Evolutionary conservation across 257 asterid species (phyloP).

Genomic region (Solanum dulcamara): DNA sequence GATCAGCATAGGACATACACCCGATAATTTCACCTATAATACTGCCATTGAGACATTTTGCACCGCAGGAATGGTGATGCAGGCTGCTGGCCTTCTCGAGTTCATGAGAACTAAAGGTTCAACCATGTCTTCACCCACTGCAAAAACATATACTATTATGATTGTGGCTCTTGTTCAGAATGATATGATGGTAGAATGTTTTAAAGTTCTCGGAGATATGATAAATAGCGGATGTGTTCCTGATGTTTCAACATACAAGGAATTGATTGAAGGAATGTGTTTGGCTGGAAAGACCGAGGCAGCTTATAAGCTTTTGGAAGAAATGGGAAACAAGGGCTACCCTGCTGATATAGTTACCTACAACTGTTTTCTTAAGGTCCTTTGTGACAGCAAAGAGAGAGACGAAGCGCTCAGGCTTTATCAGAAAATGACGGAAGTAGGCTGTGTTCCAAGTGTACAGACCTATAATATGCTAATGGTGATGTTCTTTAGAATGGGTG

Average conservation of each 20-base stretch:
- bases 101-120: conserved; percentile 77
- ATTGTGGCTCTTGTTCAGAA: conserved; percentile 57
- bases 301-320: conserved; percentile 69
- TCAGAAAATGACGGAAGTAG: conserved; percentile 47
- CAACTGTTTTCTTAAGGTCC: conserved; percentile 82
- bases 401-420: conserved; percentile 54
- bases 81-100: conserved; percentile 62
- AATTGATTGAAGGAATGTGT: conserved; percentile 71
- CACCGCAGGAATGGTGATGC: conserved; percentile 68
- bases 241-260: conserved; percentile 85
- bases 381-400: conserved; percentile 56
- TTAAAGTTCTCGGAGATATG: conserved; percentile 52
- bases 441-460: conserved; percentile 79
- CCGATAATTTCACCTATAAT: conserved; percentile 71
- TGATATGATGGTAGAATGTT: conserved; percentile 64
- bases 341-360: conserved; percentile 90
- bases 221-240: conserved; percentile 73
- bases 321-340: conserved; percentile 71
- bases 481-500: conserved; percentile 56
- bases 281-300: conserved; percentile 57
- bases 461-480: conserved; percentile 67
- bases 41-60: conserved; percentile 87
- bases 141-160: conserved; percentile 71
- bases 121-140: conserved; percentile 83
- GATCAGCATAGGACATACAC: conserved; percentile 59